phyloP scores from a whole-genome alignment of 1,284 basidiomycete species.

The Veloboletus limbatus region DNA sequence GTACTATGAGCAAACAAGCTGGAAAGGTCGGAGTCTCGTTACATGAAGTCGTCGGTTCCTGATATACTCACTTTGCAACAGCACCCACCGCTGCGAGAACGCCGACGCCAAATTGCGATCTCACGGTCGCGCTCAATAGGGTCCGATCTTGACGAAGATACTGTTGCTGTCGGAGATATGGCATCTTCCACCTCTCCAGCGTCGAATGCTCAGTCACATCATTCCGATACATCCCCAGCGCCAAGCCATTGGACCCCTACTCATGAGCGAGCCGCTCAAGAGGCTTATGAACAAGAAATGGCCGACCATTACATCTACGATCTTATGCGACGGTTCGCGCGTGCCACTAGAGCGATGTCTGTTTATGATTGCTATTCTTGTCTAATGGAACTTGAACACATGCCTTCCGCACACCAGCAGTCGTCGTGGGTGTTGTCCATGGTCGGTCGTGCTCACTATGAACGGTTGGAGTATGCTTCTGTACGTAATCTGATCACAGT shows the following conservation, averaged over 20 bases:
- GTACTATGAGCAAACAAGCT: constrained; percentile 48
- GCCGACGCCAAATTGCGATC: constrained; percentile 51
- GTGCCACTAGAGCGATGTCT: constrained; percentile 69
- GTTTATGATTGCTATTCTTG: constrained; percentile 75
- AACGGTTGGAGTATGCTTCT: constrained; percentile 80
- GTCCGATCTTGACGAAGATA: constrained; percentile 68
- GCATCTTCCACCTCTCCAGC: constrained; percentile 60
- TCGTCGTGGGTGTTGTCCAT: constrained; percentile 77
- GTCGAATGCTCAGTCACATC: constrained; percentile 56
- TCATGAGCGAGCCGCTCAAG: constrained; percentile 66
- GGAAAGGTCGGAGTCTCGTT: constrained; percentile 34
- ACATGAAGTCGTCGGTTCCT: constrained; percentile 8
- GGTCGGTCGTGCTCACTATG: constrained; percentile 84
- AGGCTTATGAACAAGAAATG: constrained; percentile 63
- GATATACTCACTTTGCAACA: constrained; percentile 18
- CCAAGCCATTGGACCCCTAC: constrained; percentile 55
- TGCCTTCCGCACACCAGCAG: constrained; percentile 75
- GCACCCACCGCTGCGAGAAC: constrained; percentile 53
- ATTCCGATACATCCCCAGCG: constrained; percentile 58
- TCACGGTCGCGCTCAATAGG: constrained; percentile 58
- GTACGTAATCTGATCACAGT: constrained; percentile 49
- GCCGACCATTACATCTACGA: constrained; percentile 84
- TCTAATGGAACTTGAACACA: constrained; percentile 68
- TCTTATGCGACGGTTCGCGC: constrained; percentile 77
- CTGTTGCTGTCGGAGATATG: constrained; percentile 40